These are phyloP conservation scores for Verticillium tricorpus DNA, from an alignment of 2,329 filamentous ascomycete genomes.

Conservation along the genomic window DNA sequence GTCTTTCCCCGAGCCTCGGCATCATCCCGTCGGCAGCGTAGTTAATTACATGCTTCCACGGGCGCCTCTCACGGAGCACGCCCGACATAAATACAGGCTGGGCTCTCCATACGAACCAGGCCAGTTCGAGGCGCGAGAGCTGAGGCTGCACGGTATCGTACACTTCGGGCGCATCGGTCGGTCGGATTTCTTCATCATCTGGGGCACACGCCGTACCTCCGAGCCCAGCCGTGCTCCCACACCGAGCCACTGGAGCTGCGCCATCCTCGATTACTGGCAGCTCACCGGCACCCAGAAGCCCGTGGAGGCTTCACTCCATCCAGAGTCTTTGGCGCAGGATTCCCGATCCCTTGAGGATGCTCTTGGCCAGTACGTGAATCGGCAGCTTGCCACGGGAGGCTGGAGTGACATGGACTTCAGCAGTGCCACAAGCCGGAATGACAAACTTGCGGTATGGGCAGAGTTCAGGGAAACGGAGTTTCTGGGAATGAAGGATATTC, in stretches of 20 bases:
- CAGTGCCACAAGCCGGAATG: background rate
- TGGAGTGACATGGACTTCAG: too few species aligned
- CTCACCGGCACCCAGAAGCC: background rate
- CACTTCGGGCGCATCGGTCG: background rate
- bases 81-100: too few species aligned
- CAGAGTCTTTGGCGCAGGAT: background rate
- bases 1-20: background rate
- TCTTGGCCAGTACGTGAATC: background rate
- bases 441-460: background rate
- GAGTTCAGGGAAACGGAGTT: background rate
- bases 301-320: background rate
- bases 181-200: background rate
- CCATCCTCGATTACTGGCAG: background rate
- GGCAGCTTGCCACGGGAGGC: too few species aligned
- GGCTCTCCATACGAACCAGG: background rate
- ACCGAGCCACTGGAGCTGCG: background rate
- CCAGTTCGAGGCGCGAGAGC: too few species aligned
- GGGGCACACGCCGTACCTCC: background rate
- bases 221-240: background rate
- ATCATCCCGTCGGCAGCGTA: background rate
- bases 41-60: background rate
- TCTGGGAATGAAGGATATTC: background rate
- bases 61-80: background rate
- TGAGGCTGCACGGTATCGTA: background rate
- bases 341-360: background rate